Base-by-base conservation (phyloP, 1,284 basidiomycete genomes). In the Leccinum subrobustum region DNA sequence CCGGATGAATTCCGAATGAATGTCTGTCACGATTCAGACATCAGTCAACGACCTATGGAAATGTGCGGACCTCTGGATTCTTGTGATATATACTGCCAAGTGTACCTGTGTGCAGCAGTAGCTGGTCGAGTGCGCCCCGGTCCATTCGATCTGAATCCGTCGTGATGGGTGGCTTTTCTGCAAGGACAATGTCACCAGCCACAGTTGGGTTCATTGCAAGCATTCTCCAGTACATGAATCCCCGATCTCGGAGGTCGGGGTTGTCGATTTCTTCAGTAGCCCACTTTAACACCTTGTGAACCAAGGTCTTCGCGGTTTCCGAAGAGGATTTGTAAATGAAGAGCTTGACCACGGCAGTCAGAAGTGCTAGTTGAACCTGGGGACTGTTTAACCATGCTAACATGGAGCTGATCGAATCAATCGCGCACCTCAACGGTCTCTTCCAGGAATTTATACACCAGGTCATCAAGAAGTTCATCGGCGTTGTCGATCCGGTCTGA, bases 221-320 rank as follows among this genome's bases (percentile, higher is more conserved):
- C 77, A 99, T 82, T 53, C 97, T 88, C 96, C 96, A 99, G 78
- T 99, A 99, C 91, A 99, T 98, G 79, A 96, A 99, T 0, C 96
- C 97, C 63, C 97, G 83, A 76, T 99, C 97, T 33, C 97, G 86
- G 48, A 98, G 81, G 78, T 99, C 97, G 6, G 97, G 96, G 72
- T 97, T 98, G 74, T 98, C 96, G 60, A 96, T 88, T 67, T 98
- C 93, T 74, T 99, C 97, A 3, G 97, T 99, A 14, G 95, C 91
- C 88, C 94, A 96, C 74, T 98, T 98, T 42, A 99, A 80, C 11
- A 99, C 93, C 70, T 95, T 95, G 74, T 96, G 95, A 1, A 99
- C 95, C 33, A 99, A 83, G 59, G 89, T 88, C 71, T 96, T 96
- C 11, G 93, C 88, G 29, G 87, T 88, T 52, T 95, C 92, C 0